Conservation (phyloP, 1,284 basidiomycete genomes). For the Microbotryomycetes sp. region DNA sequence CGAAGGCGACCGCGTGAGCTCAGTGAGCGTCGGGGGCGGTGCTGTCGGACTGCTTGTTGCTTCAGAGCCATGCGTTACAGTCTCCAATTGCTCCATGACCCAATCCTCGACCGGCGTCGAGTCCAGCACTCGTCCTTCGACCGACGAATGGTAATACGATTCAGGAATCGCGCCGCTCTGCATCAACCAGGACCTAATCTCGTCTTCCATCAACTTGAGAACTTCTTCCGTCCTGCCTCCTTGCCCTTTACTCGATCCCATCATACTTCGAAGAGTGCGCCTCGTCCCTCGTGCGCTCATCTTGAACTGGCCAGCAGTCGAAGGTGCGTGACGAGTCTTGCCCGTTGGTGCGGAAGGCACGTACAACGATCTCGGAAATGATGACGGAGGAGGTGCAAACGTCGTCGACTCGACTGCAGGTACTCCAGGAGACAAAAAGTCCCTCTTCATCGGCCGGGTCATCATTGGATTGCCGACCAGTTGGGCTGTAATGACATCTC, state of each 20-base stretch:
- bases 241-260: background rate
- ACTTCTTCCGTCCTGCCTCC: constrained; percentile 17
- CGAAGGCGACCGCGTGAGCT: constrained; percentile 21
- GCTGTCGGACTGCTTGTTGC: background rate
- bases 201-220: constrained; percentile 21
- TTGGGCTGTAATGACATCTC: constrained; percentile 24
- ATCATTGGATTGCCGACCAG: constrained; percentile 26
- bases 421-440: constrained; percentile 14
- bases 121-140: constrained; percentile 9
- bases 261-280: constrained; percentile 3
- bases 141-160: constrained; percentile 16
- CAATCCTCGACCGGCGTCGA: constrained; percentile 19
- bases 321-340: background rate
- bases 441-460: constrained; percentile 15
- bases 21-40: constrained; percentile 11
- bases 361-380: constrained; percentile 26
- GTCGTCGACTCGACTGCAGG: constrained; percentile 10
- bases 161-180: constrained; percentile 9
- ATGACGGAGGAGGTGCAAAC: constrained; percentile 18
- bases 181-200: constrained; percentile 11
- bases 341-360: background rate
- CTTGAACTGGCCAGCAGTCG: constrained; percentile 14
- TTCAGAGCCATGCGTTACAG: background rate
- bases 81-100: background rate
- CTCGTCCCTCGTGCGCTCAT: constrained; percentile 18